Evolutionary conservation across 1,284 basidiomycete genomes (phyloP), one percentile per base, ranked within the genome.

Genomic region (Trichosporon ovoides): DNA sequence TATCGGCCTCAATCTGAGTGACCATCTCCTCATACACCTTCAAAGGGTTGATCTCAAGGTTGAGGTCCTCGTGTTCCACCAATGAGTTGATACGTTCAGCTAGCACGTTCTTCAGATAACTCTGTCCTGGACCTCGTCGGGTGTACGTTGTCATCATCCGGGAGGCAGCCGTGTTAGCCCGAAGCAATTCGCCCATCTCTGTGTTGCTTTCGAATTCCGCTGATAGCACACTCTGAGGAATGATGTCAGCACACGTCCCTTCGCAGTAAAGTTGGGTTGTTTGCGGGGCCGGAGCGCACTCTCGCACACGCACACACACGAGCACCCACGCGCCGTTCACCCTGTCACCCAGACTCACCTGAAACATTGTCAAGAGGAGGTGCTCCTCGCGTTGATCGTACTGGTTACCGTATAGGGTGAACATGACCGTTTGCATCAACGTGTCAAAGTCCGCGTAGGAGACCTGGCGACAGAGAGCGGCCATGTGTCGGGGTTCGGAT

Each of bases 111-210:
- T 98, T 98, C 65, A 99, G 85, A 76, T 98, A 99, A 69, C 89
- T 91, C 77, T 98, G 95, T 65, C 95, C 95, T 0, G 96, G 95
- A 52, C 94, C 95, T 64, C 96, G 87, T 57, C 96, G 88, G 50
- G 95, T 98, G 79, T 98, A 99, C 19, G 95, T 98, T 38, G 96
- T 98, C 95, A 99, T 98, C 95, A 98, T 98, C 50, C 96, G 87
- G 54, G 94, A 98, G 19, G 98, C 95, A 51, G 96, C 95, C 48
- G 96, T 98, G 79, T 98, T 98, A 60, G 95, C 94, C 53, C 96
- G 89, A 24, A 99, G 84, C 13, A 99, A 83, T 4, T 94, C 97
- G 6, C 93, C 93, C 68, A 98, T 98, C 77, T 98, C 95, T 55
- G 93, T 94, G 7, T 95, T 92, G 4, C 89, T 96, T 78, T 98